Conservation (phyloP, 2,329 filamentous ascomycete genomes). For the Monilinia fructicola region DNA sequence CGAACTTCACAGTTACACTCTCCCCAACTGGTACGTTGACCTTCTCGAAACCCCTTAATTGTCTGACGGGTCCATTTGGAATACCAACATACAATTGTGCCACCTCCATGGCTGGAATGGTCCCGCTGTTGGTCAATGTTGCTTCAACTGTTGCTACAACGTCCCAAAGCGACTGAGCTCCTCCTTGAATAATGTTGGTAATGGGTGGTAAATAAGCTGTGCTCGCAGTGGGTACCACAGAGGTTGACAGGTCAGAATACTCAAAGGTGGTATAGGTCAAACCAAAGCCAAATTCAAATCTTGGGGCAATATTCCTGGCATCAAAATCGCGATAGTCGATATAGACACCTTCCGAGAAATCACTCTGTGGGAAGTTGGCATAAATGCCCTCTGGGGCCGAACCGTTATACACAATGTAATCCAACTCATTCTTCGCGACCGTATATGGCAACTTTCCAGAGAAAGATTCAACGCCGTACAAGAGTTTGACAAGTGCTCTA, state of each 20-base stretch:
- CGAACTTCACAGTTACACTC: too few relatives aligned
- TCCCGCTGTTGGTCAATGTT: too few relatives aligned
- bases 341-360: constrained; percentile 51
- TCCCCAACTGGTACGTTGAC: too few relatives aligned
- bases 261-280: constrained; percentile 57
- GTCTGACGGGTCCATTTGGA: too few relatives aligned
- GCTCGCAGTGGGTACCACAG: too few relatives aligned
- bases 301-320: constrained; percentile 39
- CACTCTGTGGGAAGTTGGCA: constrained; percentile 50
- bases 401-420: constrained; percentile 51
- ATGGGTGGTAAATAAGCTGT: too few relatives aligned
- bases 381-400: constrained; percentile 45
- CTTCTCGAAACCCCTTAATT: too few relatives aligned
- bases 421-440: constrained; percentile 56
- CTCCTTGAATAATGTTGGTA: too few relatives aligned
- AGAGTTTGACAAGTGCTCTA: constrained; percentile 55
- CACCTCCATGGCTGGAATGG: too few relatives aligned
- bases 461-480: constrained; percentile 40
- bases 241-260: constrained; percentile 46
- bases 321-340: constrained; percentile 56
- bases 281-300: constrained; percentile 48
- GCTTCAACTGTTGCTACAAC: too few relatives aligned
- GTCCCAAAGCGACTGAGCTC: too few relatives aligned
- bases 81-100: too few relatives aligned
- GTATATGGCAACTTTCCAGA: constrained; percentile 56